Evolutionary conservation across 1,284 basidiomycete genomes (phyloP).

Genomic region (Singerocomus inundabilis): DNA sequence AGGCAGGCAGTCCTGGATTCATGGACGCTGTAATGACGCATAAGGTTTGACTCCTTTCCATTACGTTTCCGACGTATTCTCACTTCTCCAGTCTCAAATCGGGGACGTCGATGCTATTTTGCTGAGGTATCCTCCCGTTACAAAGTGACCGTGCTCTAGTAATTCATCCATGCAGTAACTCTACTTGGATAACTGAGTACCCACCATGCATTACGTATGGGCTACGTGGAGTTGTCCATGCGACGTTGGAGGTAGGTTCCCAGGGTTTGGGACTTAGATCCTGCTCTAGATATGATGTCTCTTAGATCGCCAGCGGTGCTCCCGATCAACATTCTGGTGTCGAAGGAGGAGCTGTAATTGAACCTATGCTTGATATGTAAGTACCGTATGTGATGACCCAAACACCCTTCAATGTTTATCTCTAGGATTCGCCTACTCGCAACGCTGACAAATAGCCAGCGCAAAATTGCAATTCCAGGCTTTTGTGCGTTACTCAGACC

Average conservation of each 20-base stretch:
- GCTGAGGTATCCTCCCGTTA: constrained; percentile 53
- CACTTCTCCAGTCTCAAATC: constrained; percentile 59
- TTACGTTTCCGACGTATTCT: background rate
- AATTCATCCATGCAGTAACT: constrained; percentile 60
- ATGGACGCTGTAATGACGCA: constrained; percentile 69
- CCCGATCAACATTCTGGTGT: constrained; percentile 90
- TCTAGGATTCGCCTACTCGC: constrained; percentile 77
- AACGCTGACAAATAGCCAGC: constrained; percentile 60
- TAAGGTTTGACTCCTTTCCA: constrained; percentile 49
- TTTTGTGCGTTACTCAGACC: constrained; percentile 62
- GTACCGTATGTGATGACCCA: constrained; percentile 18
- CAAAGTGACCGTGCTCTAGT: background rate
- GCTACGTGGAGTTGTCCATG: constrained; percentile 89
- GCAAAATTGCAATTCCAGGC: constrained; percentile 69
- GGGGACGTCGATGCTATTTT: constrained; percentile 85
- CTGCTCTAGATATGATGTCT: background rate
- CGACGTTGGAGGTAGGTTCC: constrained; percentile 60
- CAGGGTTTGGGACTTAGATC: background rate
- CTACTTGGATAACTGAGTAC: constrained; percentile 94
- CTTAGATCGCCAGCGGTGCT: constrained; percentile 60
- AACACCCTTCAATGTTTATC: constrained; percentile 7
- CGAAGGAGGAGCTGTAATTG: constrained; percentile 83
- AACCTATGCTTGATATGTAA: constrained; percentile 93
- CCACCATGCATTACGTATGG: constrained; percentile 97
- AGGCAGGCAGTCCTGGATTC: constrained; percentile 88